These are phyloP conservation scores for Monosporozyma aquatica DNA, from an alignment of 805 yeast genomes.

Conservation along the genomic window DNA sequence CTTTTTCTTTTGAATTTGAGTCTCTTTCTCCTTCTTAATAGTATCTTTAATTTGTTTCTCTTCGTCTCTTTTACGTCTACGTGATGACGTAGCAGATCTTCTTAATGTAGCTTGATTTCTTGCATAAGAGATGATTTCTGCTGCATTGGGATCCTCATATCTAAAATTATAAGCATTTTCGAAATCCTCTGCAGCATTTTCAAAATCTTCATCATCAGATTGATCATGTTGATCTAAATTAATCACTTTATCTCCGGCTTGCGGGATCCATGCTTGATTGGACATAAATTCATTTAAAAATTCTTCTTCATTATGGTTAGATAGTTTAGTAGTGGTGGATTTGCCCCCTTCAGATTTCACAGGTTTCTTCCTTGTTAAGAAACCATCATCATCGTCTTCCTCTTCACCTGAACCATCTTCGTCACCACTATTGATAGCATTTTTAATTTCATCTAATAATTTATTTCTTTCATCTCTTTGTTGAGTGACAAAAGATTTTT, in stretches of 20 bases:
- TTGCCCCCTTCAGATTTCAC: slow-evolving; percentile 17
- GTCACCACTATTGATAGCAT: slow-evolving; percentile 44
- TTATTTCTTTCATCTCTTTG: slow-evolving; percentile 67
- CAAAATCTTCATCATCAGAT: slow-evolving; percentile 73
- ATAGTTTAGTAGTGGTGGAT: slow-evolving; percentile 36
- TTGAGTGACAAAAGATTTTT: slow-evolving; percentile 62
- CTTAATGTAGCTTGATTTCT: slow-evolving; percentile 89
- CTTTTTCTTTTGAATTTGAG: slow-evolving; percentile 59
- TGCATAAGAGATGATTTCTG: slow-evolving; percentile 89
- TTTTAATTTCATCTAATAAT: slow-evolving; percentile 68
- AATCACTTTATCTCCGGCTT: slow-evolving; percentile 48
- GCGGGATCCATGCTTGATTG: slow-evolving; percentile 85
- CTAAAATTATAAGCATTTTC: slow-evolving; percentile 93
- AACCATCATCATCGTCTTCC: slow-evolving; percentile 35
- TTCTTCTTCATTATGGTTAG: slow-evolving; percentile 53
- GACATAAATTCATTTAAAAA: slow-evolving; percentile 68
- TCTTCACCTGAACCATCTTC: slow-evolving; percentile 35
- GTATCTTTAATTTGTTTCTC: slow-evolving; percentile 45
- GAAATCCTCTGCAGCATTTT: slow-evolving; percentile 81
- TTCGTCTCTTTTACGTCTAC: slow-evolving; percentile 76
- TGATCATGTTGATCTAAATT: slow-evolving; percentile 39
- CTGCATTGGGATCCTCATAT: slow-evolving; percentile 83
- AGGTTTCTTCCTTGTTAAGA: slow-evolving; percentile 49
- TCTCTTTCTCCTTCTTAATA: slow-evolving; percentile 48
- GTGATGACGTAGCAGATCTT: slow-evolving; percentile 60